phyloP scores from a whole-genome alignment of 352 stramenopile species.

The Blastocystis sp. region DNA sequence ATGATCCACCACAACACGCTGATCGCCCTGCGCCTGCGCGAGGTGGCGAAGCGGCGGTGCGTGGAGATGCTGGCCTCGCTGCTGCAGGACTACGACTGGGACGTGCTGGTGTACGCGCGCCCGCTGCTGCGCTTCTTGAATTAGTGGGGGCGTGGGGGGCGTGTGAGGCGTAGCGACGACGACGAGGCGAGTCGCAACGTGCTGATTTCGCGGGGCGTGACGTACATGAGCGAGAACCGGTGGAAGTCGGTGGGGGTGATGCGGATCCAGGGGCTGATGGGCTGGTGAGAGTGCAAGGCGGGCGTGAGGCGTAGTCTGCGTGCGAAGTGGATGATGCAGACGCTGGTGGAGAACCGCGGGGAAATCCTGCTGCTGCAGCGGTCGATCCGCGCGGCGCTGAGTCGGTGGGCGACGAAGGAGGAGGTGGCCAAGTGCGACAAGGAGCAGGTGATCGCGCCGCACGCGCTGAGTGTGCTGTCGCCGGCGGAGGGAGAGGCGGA shows the following conservation, averaged over 20 bases:
- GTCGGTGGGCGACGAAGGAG: neutral
- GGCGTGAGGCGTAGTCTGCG: neutral
- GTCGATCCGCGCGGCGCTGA: constrained; percentile 4
- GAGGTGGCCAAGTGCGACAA: constrained; percentile 5
- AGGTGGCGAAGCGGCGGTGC: neutral
- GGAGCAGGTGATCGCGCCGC: neutral
- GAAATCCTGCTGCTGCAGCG: constrained; percentile 21
- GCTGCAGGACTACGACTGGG: constrained; percentile 48
- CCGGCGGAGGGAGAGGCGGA: neutral
- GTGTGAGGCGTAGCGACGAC: constrained; percentile 19
- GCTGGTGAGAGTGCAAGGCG: neutral
- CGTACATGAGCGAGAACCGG: constrained; percentile 29
- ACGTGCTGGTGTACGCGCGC: neutral
- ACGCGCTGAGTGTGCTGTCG: neutral
- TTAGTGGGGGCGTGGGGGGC: neutral
- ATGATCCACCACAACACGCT: constrained; percentile 33
- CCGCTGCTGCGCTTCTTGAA: constrained; percentile 27
- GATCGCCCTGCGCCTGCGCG: neutral
- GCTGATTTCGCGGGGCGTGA: constrained; percentile 7
- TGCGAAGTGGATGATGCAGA: constrained; percentile 12
- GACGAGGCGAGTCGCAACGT: constrained; percentile 24
- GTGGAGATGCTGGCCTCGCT: constrained; percentile 24
- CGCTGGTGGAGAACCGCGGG: neutral
- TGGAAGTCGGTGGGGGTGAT: constrained; percentile 40
- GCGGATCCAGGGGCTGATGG: constrained; percentile 11